Conservation (phyloP, 306 rosid genomes). For the Elaeagnus macrophylla region DNA sequence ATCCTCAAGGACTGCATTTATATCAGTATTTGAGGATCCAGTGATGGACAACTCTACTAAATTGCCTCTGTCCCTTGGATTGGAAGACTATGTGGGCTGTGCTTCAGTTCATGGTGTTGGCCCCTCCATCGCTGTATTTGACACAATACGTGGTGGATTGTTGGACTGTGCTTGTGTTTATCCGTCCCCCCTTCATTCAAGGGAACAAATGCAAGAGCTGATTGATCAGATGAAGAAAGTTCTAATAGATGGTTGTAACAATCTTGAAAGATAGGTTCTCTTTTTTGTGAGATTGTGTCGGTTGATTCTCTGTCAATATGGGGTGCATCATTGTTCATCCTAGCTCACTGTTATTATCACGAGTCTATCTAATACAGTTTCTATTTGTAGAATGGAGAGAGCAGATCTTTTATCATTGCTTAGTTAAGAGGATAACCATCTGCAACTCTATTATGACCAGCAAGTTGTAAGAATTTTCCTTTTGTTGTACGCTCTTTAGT, state of each 20-base stretch:
- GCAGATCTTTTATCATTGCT: too few relatives aligned
- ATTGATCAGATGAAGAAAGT: constrained; percentile 35
- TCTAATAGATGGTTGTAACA: constrained; percentile 23
- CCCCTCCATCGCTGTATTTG: constrained; percentile 54
- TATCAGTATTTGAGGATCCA: constrained; percentile 55
- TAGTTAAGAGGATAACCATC: too few relatives aligned
- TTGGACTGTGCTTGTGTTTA: constrained; percentile 54
- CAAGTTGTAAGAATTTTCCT: too few relatives aligned
- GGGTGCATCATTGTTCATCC: too few relatives aligned
- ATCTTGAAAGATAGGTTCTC: too few relatives aligned
- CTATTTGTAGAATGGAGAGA: too few relatives aligned
- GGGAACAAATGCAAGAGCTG: constrained; percentile 43
- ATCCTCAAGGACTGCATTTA: constrained; percentile 34
- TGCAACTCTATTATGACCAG: too few relatives aligned
- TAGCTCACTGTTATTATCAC: too few relatives aligned
- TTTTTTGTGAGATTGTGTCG: too few relatives aligned
- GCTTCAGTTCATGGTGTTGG: constrained; percentile 62
- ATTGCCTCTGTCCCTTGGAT: constrained; percentile 21
- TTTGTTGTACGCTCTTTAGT: too few relatives aligned
- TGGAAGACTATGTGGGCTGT: constrained; percentile 56
- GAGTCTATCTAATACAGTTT: too few relatives aligned
- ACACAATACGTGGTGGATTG: constrained; percentile 36
- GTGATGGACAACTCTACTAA: constrained; percentile 27
- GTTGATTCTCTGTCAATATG: too few relatives aligned
- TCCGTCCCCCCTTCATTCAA: constrained; percentile 53